These are phyloP conservation scores for Rhypophila decipiens DNA, from an alignment of 495 filamentous ascomycete genomes.

Conservation along the genomic window DNA sequence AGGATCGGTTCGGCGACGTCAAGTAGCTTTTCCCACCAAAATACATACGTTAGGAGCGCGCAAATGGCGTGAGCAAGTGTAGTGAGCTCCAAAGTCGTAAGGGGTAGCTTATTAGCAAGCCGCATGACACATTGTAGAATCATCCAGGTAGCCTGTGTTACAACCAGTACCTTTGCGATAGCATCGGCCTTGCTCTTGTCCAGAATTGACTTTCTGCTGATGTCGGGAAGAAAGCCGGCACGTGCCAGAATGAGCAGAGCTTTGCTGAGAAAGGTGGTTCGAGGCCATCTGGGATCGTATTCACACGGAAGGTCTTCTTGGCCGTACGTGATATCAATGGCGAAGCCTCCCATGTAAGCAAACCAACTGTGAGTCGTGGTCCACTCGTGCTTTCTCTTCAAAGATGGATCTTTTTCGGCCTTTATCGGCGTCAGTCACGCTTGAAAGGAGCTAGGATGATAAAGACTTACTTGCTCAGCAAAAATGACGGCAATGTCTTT, in stretches of 20 bases:
- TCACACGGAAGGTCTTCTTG: neutral
- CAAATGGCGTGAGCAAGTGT: conserved; percentile 31
- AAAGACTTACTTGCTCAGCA: neutral
- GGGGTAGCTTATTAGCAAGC: conserved; percentile 8
- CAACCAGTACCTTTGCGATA: conserved; percentile 3
- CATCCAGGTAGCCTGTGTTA: conserved; percentile 24
- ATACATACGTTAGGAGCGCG: conserved; percentile 25
- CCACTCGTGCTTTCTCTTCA: neutral
- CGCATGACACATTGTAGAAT: conserved; percentile 22
- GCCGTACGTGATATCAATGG: neutral
- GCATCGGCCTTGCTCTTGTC: conserved; percentile 13
- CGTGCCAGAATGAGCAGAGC: neutral
- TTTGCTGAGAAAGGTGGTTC: neutral
- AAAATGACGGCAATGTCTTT: neutral
- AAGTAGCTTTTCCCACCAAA: conserved; percentile 15
- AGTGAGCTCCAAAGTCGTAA: conserved; percentile 32
- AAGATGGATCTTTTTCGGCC: neutral
- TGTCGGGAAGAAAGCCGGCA: neutral
- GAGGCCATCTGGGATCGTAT: neutral
- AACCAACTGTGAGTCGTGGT: conserved; percentile 6
- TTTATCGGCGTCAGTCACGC: neutral
- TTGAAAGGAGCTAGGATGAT: neutral
- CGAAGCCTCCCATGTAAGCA: conserved; percentile 9
- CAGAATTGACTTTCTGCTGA: neutral
- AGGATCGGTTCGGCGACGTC: conserved; percentile 1